Percentiles rank a stretch among this genome's conserved stretches.
These are phyloP conservation scores for Aspergillus funiculosus DNA, from an alignment of 495 filamentous ascomycete species.

Conservation along the genomic window DNA sequence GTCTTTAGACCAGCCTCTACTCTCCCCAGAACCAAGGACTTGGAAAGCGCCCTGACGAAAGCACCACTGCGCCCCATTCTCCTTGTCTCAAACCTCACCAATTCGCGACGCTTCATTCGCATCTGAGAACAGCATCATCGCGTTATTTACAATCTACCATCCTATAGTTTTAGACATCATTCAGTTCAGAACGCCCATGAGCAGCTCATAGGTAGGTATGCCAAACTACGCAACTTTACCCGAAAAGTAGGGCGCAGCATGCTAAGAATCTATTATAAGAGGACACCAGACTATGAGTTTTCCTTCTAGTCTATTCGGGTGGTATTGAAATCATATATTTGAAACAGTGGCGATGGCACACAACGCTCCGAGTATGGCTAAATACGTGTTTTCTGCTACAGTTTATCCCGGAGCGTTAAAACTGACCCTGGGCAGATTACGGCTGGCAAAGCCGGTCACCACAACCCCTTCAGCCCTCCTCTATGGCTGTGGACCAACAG, in stretches of 20 bases:
- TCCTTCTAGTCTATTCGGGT: constrained; percentile 1
- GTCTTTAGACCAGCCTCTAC: too few species aligned
- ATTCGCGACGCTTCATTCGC: too few species aligned
- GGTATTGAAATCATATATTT: constrained; percentile 8
- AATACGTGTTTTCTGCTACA: background rate
- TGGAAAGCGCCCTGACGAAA: too few species aligned
- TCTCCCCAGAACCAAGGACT: too few species aligned
- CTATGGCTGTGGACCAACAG: constrained; percentile 22
- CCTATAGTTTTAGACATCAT: too few species aligned
- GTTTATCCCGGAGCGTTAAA: background rate
- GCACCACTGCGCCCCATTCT: too few species aligned
- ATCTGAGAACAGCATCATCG: too few species aligned
- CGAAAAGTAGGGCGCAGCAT: background rate
- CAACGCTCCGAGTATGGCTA: constrained; percentile 21
- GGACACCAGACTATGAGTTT: background rate
- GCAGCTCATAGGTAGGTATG: too few species aligned
- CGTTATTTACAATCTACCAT: too few species aligned
- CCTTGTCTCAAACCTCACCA: too few species aligned
- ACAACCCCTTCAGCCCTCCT: constrained; percentile 19
- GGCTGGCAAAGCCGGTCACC: constrained; percentile 23
- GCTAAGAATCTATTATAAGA: background rate
- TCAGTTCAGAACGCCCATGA: too few species aligned
- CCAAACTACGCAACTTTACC: too few species aligned
- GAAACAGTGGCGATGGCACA: constrained; percentile 19
- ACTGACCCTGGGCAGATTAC: constrained; percentile 21